These are phyloP conservation scores for Coemansia aciculifera DNA, from an alignment of 192 early-diverging fungal species.

Conservation along the genomic window DNA sequence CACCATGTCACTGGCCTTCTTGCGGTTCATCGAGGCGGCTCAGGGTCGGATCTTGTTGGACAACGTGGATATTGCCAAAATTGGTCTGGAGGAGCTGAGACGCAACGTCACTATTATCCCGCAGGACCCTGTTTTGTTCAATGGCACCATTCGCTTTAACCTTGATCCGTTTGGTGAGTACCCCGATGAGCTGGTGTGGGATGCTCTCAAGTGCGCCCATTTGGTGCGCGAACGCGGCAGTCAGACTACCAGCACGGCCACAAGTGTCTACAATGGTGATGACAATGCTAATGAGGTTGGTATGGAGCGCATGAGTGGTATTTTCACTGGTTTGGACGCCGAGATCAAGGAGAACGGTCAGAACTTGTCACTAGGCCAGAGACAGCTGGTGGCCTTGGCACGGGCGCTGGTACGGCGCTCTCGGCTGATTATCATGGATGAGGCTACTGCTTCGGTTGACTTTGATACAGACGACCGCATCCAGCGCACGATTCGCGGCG, in stretches of 20 bases:
- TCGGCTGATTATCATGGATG: conserved; percentile 78
- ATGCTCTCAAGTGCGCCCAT: conserved; percentile 73
- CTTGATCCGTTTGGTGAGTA: conserved; percentile 86
- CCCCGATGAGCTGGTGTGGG: conserved; percentile 74
- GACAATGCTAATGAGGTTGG: too few species aligned
- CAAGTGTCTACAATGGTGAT: neutral
- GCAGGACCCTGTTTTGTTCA: conserved; percentile 84
- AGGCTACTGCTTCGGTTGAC: conserved; percentile 90
- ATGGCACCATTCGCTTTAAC: conserved; percentile 81
- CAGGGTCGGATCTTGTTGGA: conserved; percentile 72
- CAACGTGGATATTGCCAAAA: conserved; percentile 68
- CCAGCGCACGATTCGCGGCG: conserved; percentile 81
- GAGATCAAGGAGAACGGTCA: conserved; percentile 81
- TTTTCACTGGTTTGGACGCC: conserved; percentile 59
- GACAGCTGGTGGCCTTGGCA: conserved; percentile 76
- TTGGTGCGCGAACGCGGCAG: conserved; percentile 50
- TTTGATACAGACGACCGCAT: conserved; percentile 85
- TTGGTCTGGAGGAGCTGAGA: conserved; percentile 81
- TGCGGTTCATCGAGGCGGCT: conserved; percentile 75
- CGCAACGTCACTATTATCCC: conserved; percentile 83
- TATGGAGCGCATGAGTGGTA: conserved; percentile 18
- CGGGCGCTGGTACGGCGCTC: conserved; percentile 74
- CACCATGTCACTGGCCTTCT: conserved; percentile 70
- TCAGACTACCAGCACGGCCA: neutral
- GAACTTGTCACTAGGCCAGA: conserved; percentile 79